Conservation (phyloP, 2,329 filamentous ascomycete species). For the Hymenoscyphus infarciens region DNA sequence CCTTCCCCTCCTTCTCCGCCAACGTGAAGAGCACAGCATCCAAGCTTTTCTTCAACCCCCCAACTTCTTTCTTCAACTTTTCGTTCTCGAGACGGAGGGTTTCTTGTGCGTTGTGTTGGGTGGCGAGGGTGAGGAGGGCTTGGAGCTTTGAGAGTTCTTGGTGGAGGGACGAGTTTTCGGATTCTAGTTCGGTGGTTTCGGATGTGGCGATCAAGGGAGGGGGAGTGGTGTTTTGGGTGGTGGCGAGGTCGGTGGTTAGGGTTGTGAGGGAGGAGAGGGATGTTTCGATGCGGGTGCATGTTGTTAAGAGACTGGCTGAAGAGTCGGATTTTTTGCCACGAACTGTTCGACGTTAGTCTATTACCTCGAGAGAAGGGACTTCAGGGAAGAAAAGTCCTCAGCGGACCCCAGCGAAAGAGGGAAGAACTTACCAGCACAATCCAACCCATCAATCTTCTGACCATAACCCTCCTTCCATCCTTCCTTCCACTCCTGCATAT, state of each 20-base stretch:
- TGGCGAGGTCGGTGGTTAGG: not conserved
- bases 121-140: not conserved
- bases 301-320: not conserved
- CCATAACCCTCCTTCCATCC: not conserved
- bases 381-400: too few relatives aligned
- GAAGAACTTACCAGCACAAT: not conserved
- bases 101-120: not conserved
- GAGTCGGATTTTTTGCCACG: not conserved
- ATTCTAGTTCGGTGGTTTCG: not conserved
- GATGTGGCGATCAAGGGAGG: not conserved
- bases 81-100: not conserved
- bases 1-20: not conserved
- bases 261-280: not conserved
- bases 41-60: not conserved
- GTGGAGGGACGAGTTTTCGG: not conserved
- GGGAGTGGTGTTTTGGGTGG: not conserved
- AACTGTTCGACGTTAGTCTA: not conserved
- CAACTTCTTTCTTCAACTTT: not conserved
- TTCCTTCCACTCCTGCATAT: slow-evolving; percentile 7
- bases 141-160: slow-evolving; percentile 5
- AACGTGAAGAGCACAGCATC: not conserved
- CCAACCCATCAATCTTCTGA: not conserved
- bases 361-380: too few relatives aligned
- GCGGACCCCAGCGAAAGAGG: too few relatives aligned
- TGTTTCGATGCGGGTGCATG: not conserved